Base-by-base conservation (phyloP, 2,329 filamentous ascomycete species). In the Cladorrhinum sp. region DNA sequence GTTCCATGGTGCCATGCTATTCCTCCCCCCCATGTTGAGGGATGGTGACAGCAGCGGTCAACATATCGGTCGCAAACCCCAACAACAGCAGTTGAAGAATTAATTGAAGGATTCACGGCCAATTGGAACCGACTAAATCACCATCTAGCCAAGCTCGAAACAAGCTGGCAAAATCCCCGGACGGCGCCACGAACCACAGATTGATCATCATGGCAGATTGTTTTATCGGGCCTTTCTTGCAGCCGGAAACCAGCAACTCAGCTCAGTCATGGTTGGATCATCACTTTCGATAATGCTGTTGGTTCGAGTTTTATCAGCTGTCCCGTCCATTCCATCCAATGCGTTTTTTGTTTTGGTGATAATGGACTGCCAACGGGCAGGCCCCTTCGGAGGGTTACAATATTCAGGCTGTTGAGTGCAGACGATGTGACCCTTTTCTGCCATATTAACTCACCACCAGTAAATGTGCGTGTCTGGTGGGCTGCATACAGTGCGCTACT, bases 221-320 rank as follows among this genome's bases (percentile, higher is more conserved):
- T 52, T 49, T 51, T 45, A 48, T 63, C 52, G 55, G 58, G 36
- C 52, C 29, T 53, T 50, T 57, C 49, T 57, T 51, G 18, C 52
- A 18, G 36, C 29, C 12, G 23, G 41, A 16, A 54, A 25, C 20
- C 29, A 24, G 16, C 2, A 12, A 24, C 38, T 36, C 36, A 23
- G 25, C 25, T 45, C 2, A 8, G 24, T 24, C 3, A 50, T 50
- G 7, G 23, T 27, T 50, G 41, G 18, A 56, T 56, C 41, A 45
- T 36, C 53, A 49, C 16, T 16, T 27, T 29, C 25, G n/a, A 8
- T 12, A 3, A 36, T 36, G 10, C 16, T 16, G 32, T 36, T 36
- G 32, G 32, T 36, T 36, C 32, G 12, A 36, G 25, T 45, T 55
- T 29, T 48, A 38, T 29, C 32, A n/a, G 32, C 36, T 36, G 16